Evolutionary conservation across 305 asterid genomes (phyloP).

Genomic region (Fraxinus platypoda): DNA sequence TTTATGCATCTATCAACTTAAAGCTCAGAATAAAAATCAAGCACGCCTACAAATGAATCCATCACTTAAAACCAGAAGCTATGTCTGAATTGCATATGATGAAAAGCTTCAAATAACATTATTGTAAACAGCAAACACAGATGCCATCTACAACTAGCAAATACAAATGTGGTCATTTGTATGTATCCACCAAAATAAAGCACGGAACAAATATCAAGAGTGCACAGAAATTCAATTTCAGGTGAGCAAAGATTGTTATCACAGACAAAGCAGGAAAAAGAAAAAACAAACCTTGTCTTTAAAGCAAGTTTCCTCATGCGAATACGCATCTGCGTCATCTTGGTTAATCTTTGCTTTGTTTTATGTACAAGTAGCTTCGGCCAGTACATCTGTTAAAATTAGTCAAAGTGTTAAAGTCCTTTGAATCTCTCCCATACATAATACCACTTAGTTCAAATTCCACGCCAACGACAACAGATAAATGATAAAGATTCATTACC

Average conservation of each 20-base stretch:
- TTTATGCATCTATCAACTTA: not conserved
- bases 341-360: conserved; percentile 80
- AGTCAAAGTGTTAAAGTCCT: conserved; percentile 7
- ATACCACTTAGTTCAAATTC: not conserved
- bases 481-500: conserved; percentile 42
- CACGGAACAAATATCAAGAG: not conserved
- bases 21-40: not conserved
- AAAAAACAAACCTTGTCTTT: conserved; percentile 65
- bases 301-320: conserved; percentile 93
- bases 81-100: not conserved
- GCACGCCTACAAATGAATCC: not conserved
- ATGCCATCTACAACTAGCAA: not conserved
- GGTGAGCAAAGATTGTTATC: not conserved
- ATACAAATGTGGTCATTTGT: not conserved
- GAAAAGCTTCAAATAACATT: not conserved
- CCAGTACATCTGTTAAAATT: conserved; percentile 62
- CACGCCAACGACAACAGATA: not conserved
- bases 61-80: too few species aligned
- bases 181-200: not conserved
- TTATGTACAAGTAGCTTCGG: conserved; percentile 86
- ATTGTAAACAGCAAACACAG: not conserved
- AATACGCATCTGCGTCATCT: conserved; percentile 94
- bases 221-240: not conserved
- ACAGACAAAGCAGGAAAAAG: not conserved
- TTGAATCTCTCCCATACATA: conserved; percentile 12